Base-by-base conservation (phyloP, 2,329 filamentous ascomycete species). In the Dactylonectria macrodidyma region DNA sequence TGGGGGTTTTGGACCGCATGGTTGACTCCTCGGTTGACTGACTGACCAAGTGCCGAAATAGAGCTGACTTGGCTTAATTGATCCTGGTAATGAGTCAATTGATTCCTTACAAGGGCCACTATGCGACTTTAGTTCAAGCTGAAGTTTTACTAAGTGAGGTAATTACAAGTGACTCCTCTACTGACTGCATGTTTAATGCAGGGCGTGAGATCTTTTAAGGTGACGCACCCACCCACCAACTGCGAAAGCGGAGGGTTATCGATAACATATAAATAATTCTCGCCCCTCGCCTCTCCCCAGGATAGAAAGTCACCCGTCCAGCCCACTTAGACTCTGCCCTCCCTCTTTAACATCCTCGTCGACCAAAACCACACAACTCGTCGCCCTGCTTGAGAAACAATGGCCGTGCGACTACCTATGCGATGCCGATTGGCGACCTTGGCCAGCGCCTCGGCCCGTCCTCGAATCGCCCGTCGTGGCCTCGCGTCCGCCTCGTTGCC, bases 401-500 rank as follows among this genome's bases (percentile, higher is more conserved):
- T 85, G 84, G 81, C 83, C 69, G 73, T 83, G 70, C 81, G 81
- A 70, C 69, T 80, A 41, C 76, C 81, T 34, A 71, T 84, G 50
- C 79, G 81, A 73, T 78, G 81, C 67, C 82, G 81, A 77, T 76
- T 81, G 76, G 76, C 77, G 16, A 61, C 74, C 54, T 70, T 77
- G 62, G 73, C 78, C 59, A 50, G 70, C 58, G 70, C 65, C 66
- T 62, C 69, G 62, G 70, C 62, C 46, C 51, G 72, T 64, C 67
- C 78, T 57, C 78, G 76, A 12, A 71, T 79, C 68, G 72, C 76
- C 64, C 71, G 74, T 62, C 79, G 78, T 58, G 67, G 71, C 33
- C 73, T 80, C 60, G 80, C 81, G 33, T 80, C 77, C 60, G 80
- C 81, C 34, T 80, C 77, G 56, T 73, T 85, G 12, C 86, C 92